These are phyloP conservation scores for Amanita subjunquillea DNA, from an alignment of 768 basidiomycete species.

Conservation along the genomic window DNA sequence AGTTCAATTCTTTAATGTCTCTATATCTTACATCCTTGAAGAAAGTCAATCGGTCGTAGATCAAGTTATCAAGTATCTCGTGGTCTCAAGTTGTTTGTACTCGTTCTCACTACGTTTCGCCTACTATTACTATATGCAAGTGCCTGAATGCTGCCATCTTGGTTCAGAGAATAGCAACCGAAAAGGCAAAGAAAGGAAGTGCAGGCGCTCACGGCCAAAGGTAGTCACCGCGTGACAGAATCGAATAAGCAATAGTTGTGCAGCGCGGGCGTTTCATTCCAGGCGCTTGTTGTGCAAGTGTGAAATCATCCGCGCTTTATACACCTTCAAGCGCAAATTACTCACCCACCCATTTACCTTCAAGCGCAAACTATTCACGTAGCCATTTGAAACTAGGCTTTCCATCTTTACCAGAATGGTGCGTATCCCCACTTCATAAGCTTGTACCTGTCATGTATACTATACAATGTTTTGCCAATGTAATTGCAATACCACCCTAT, in stretches of 20 bases:
- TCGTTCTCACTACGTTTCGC: slow-evolving; percentile 34
- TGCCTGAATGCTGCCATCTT: slow-evolving; percentile 25
- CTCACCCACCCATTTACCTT: not conserved
- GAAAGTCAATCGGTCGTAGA: slow-evolving; percentile 12
- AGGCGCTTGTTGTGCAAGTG: slow-evolving; percentile 1
- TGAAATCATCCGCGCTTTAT: not conserved
- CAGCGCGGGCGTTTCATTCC: not conserved
- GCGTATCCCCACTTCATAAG: not conserved
- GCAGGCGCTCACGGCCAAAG: slow-evolving; percentile 1
- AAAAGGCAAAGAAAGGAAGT: not conserved
- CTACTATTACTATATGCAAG: slow-evolving; percentile 39
- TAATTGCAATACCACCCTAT: no score
- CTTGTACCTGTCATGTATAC: no score
- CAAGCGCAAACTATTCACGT: not conserved
- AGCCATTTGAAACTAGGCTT: no score
- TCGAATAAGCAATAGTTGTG: not conserved
- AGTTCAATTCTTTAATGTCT: slow-evolving; percentile 39
- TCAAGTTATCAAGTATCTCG: slow-evolving; percentile 54
- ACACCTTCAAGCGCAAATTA: not conserved
- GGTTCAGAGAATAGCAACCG: slow-evolving; percentile 4
- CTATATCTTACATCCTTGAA: slow-evolving; percentile 15
- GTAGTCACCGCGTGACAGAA: not conserved
- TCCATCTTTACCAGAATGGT: not conserved
- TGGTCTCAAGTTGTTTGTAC: slow-evolving; percentile 45
- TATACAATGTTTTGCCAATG: no score